Evolutionary conservation across 805 yeast genomes (phyloP), one percentile per base, ranked within the genome.

Genomic region (Metschnikowia koreensis): DNA sequence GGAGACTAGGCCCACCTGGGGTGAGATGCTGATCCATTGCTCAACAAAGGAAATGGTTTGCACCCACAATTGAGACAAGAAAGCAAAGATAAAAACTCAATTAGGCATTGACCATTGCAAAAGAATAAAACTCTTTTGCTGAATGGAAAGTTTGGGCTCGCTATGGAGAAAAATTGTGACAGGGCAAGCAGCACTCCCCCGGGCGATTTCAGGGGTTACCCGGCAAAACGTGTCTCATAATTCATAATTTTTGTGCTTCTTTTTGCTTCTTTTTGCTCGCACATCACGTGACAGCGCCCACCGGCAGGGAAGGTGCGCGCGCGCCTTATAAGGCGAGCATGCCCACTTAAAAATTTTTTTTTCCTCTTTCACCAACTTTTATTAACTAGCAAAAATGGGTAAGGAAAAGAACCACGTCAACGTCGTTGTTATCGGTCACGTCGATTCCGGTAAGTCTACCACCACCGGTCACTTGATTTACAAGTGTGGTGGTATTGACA

Each of bases 351-450:
- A 46, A 51, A 46, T n/a, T 47, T 50, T 54, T 48, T 49, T 48
- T 51, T 48, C 38, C 38, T 27, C 40, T 42, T 40, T 39, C 54
- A 12, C 45, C 39, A 48, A 43, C 52, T 53, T 45, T 48, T 49
- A 45, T 41, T 41, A 33, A 41, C 41, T 52, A 52, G 47, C 50
- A 55, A 66, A 51, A 56, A 74, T 73, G 96, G 97, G 97, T 86
- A 90, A 90, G 81, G 97, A 85, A 74, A 92, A 93, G 87, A 73
- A 83, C 81, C 98, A 93, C 89, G 89, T 93, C 84, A 93, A 93
- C 97, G 96, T 93, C 82, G 99, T 94, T 80, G 98, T 94, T 77
- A 93, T 93, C 80, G 99, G 98, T 81, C 98, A 93, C 96, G 98
- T 94, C 97, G 98, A 93, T 82, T 92, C 97, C 71, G 77, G 77